phyloP scores from a whole-genome alignment of 192 early-diverging fungal species.

The Rhizophagus prolifer region DNA sequence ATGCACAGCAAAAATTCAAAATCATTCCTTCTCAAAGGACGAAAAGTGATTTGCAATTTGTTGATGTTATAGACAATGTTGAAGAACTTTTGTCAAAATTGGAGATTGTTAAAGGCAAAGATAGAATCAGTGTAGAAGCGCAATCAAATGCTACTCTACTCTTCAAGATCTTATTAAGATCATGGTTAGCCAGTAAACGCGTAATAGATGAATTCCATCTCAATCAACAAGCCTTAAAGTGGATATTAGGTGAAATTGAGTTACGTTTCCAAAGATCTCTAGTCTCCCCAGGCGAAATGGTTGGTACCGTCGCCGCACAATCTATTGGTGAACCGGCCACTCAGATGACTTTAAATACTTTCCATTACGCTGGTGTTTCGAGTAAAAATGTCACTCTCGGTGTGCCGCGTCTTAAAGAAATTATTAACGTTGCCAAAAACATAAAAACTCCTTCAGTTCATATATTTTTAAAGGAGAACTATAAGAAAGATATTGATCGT shows the following conservation, averaged over 20 bases:
- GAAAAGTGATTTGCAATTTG: conserved; percentile 34
- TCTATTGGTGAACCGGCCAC: conserved; percentile 99
- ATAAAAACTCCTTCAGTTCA: conserved; percentile 90
- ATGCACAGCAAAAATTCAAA: conserved; percentile 86
- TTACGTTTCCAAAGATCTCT: conserved; percentile 86
- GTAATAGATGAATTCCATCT: conserved; percentile 92
- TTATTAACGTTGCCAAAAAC: conserved; percentile 97
- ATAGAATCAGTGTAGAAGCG: conserved; percentile 80
- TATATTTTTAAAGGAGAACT: conserved; percentile 71
- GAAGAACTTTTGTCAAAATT: conserved; percentile 44
- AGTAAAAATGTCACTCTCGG: conserved; percentile 97
- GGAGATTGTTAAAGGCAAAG: conserved; percentile 83
- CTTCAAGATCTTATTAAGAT: conserved; percentile 82
- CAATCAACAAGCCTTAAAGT: conserved; percentile 85
- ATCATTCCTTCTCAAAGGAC: conserved; percentile 41
- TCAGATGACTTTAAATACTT: conserved; percentile 99
- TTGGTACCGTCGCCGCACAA: conserved; percentile 96
- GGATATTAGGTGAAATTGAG: conserved; percentile 92
- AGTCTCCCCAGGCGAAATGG: conserved; percentile 96
- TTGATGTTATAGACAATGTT: conserved; percentile 45
- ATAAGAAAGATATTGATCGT: conserved; percentile 68
- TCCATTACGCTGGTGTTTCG: conserved; percentile 98
- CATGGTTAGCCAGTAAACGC: conserved; percentile 76
- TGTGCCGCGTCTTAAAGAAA: conserved; percentile 98
- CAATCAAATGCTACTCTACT: conserved; percentile 92